Percentiles rank a stretch among this genome's conserved stretches.
phyloP scores from a whole-genome alignment of 2,329 filamentous ascomycete species.

The Fusarium sp. region DNA sequence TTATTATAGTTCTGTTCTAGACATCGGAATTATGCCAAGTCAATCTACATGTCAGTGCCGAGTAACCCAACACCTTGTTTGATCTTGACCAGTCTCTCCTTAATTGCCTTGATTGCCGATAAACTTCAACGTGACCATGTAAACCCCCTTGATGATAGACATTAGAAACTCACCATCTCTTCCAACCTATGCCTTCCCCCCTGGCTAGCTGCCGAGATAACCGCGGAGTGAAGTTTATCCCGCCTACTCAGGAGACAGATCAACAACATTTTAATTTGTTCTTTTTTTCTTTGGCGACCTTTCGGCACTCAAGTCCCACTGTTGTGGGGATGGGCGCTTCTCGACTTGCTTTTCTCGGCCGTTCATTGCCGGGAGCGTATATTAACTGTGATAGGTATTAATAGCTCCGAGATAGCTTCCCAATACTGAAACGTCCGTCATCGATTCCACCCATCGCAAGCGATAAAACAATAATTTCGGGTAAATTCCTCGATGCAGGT shows the following conservation, averaged over 20 bases:
- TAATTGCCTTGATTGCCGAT: background rate
- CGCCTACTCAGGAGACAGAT: slow-evolving; percentile 14
- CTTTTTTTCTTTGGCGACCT: background rate
- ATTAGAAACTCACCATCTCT: slow-evolving; percentile 8
- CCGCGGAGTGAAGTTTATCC: slow-evolving; percentile 23
- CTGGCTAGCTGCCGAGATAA: slow-evolving; percentile 26
- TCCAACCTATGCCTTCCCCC: slow-evolving; percentile 14
- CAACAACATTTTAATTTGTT: slow-evolving; percentile 8
- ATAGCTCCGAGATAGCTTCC: slow-evolving; percentile 11
- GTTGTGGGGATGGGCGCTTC: slow-evolving; percentile 20
- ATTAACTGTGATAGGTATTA: slow-evolving; percentile 15
- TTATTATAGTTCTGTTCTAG: background rate
- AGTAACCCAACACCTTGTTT: background rate
- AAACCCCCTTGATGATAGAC: background rate
- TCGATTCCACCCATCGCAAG: slow-evolving; percentile 1
- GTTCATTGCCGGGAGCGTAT: slow-evolving; percentile 10
- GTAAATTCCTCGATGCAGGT: background rate
- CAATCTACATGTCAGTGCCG: background rate
- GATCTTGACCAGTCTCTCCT: background rate
- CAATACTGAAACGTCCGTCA: slow-evolving; percentile 11
- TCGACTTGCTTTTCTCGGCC: slow-evolving; percentile 25
- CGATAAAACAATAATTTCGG: slow-evolving; percentile 27
- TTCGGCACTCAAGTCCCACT: slow-evolving; percentile 15
- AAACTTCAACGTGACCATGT: background rate
- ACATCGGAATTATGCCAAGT: slow-evolving; percentile 12